These are phyloP conservation scores for Galerina sulciceps DNA, from an alignment of 768 basidiomycete genomes.

Conservation along the genomic window DNA sequence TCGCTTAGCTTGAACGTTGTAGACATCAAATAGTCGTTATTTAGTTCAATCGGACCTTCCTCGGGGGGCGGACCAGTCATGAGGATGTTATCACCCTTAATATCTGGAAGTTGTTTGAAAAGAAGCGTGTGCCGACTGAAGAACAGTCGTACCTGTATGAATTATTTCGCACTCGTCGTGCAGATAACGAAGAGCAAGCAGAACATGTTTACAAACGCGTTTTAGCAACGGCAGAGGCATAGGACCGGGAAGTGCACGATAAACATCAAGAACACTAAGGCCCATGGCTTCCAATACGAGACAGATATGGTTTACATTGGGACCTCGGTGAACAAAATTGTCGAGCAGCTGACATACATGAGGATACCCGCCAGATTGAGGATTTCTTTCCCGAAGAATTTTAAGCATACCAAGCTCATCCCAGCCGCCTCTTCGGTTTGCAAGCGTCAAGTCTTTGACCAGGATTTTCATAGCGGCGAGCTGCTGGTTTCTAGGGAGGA, in stretches of 20 bases:
- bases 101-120: conserved; percentile 43
- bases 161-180: conserved; percentile 58
- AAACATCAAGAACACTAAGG: conserved; percentile 68
- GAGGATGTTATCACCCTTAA: conserved; percentile 22
- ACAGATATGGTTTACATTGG: conserved; percentile 81
- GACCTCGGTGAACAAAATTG: conserved; percentile 76
- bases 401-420: conserved; percentile 56
- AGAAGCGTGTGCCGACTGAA: conserved; percentile 55
- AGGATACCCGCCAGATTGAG: conserved; percentile 56
- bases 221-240: conserved; percentile 54
- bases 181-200: conserved; percentile 57
- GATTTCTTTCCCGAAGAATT: conserved; percentile 45
- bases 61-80: conserved; percentile 1
- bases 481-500: conserved; percentile 37
- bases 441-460: conserved; percentile 36
- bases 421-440: conserved; percentile 2
- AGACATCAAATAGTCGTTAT: not conserved
- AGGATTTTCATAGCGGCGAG: conserved; percentile 56
- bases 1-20: conserved; percentile 17
- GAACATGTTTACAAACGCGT: conserved; percentile 58
- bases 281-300: conserved; percentile 86
- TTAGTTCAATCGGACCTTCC: not conserved
- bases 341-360: conserved; percentile 81
- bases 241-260: conserved; percentile 43
- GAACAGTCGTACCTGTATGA: conserved; percentile 62